phyloP scores from a whole-genome alignment of 108 stramenopile genomes.

The Stephanodiscus minutulus region DNA sequence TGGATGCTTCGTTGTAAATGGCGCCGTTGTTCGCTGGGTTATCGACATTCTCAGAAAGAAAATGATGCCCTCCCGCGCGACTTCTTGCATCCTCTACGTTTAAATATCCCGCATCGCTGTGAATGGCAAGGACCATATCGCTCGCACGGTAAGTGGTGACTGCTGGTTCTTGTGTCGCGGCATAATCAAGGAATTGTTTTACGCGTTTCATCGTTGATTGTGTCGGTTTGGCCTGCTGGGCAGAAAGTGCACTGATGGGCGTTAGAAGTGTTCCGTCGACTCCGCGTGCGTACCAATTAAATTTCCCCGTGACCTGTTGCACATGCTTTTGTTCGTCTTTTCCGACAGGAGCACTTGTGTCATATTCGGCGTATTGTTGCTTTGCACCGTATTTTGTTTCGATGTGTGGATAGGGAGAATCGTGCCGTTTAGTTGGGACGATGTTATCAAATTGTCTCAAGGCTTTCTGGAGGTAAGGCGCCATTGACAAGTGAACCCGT shows the following conservation, averaged over 20 bases:
- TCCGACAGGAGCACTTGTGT: too few species aligned
- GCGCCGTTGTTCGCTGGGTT: neutral
- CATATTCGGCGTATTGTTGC: conserved; percentile 26
- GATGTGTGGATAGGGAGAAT: conserved; percentile 36
- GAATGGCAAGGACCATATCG: neutral
- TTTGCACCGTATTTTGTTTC: conserved; percentile 42
- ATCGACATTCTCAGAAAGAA: neutral
- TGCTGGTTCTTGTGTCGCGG: neutral
- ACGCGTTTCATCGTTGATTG: too few species aligned
- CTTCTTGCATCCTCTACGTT: neutral
- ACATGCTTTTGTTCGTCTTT: too few species aligned
- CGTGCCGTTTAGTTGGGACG: conserved; percentile 33
- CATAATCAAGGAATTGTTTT: neutral
- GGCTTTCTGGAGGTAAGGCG: neutral
- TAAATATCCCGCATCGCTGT: neutral
- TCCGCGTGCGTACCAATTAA: too few species aligned
- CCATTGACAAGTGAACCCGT: neutral
- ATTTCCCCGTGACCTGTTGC: too few species aligned
- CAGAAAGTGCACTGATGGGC: too few species aligned
- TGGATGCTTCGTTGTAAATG: neutral
- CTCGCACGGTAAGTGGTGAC: conserved; percentile 1
- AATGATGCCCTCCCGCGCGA: neutral
- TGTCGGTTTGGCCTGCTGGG: too few species aligned
- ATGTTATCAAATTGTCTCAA: neutral
- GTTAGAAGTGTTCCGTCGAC: too few species aligned